These are phyloP conservation scores for Carex cristatella DNA, from an alignment of 176 grass and related monocot genomes.

Conservation along the genomic window DNA sequence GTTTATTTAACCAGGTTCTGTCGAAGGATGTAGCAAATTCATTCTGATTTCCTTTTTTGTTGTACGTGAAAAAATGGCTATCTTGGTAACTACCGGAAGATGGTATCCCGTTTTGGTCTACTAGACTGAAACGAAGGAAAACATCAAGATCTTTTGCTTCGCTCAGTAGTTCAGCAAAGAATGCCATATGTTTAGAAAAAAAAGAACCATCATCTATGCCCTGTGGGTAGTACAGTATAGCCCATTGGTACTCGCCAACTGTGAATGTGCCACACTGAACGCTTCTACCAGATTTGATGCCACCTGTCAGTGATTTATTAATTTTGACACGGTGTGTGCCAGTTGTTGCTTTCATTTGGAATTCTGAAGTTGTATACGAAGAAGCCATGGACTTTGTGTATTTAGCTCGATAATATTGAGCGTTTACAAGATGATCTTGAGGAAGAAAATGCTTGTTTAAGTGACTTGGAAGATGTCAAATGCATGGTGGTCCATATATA, in stretches of 20 bases:
- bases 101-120: background rate
- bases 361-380: background rate
- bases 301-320: background rate
- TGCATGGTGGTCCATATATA: no score
- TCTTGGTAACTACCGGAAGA: background rate
- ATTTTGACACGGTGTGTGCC: background rate
- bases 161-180: background rate
- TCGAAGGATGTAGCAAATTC: accelerated
- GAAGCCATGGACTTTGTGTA: background rate
- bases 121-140: background rate
- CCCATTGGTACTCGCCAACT: background rate
- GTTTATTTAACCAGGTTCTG: no score
- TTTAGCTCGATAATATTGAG: no score
- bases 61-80: background rate
- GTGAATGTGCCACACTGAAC: background rate
- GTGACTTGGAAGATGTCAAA: no score
- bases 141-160: background rate
- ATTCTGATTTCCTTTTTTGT: background rate
- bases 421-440: no score
- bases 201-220: background rate
- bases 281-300: background rate
- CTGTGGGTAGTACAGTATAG: background rate
- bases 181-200: no score
- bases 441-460: no score
- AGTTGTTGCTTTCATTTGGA: no score